Base-by-base conservation (phyloP, 1,284 basidiomycete genomes). In the Tilletia setariae region DNA sequence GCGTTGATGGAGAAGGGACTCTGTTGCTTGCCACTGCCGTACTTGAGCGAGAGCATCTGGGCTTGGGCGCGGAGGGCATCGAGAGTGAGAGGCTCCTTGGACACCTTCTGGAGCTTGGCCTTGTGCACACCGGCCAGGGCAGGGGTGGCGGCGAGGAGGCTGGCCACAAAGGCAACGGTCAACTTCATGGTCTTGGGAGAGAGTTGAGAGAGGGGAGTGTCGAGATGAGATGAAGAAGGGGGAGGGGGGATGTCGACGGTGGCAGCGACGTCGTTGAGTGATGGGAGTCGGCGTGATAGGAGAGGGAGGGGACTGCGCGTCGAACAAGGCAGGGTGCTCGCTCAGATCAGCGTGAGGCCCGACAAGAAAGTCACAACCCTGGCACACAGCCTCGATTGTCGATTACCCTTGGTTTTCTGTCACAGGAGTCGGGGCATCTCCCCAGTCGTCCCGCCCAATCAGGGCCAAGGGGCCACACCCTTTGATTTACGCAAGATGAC, bases 181-280 rank as follows among this genome's bases (percentile, higher is more conserved):
- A 78, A 74, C 75, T 78, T 79, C 77, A 79, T 79, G 65, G 47
- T 15, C 28, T 13, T n/a, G 3, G 61, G 42, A 19, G 13, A 44
- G 78, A 92, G 86, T 66, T 87, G 23, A 30, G 28, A 11, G 83
- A 72, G 90, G 83, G 3, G 86, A 83, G 42, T 85, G 81, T 74
- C 89, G 87, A 87, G 83, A 89, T 84, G 79, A 88, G 88, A 90
- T 91, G 92, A 85, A 83, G 88, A 81, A 71, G 28, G 72, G 62
- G 61, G 53, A 49, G 47, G 47, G n/a, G n/a, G 47, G 23, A 7
- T 49, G 47, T 19, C 47, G 47, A 25, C 23, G 47, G 2, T 19
- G 47, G 47, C 8, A 49, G 47, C 23, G 2, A 25, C 19, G 47
- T 0, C n/a, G 47, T 15, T 49, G 47, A 25, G n/a, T 8, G 8